A percentile compares a stretch with the other conserved stretches of the same genome.
Conservation (phyloP, 495 filamentous ascomycete genomes). For the Platismatia glauca region DNA sequence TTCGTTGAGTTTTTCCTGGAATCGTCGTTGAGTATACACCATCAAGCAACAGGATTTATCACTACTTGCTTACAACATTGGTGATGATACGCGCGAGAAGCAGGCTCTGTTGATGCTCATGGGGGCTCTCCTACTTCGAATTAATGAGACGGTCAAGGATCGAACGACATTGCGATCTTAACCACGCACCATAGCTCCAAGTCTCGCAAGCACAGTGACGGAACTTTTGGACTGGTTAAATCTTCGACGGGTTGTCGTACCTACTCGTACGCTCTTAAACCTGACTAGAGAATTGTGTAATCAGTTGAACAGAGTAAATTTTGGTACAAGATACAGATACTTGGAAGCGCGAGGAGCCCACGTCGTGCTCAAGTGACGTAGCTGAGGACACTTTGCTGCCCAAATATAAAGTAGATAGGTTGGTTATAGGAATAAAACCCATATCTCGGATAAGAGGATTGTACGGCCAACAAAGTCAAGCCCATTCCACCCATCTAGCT, state of each 20-base stretch:
- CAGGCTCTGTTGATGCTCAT: slow-evolving; percentile 93
- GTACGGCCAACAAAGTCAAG: slow-evolving; percentile 85
- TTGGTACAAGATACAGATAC: too few relatives aligned
- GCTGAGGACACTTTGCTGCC: not conserved
- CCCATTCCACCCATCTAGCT: slow-evolving; percentile 68
- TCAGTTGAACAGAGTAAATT: too few relatives aligned
- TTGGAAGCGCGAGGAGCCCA: slow-evolving; percentile 84
- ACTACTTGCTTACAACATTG: slow-evolving; percentile 68
- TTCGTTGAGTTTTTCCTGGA: slow-evolving; percentile 95
- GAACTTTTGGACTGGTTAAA: too few relatives aligned
- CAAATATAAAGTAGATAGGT: not conserved
- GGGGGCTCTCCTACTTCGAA: slow-evolving; percentile 71
- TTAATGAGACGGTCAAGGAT: not conserved
- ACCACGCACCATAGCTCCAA: slow-evolving; percentile 6
- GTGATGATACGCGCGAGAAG: slow-evolving; percentile 92
- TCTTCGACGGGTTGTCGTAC: too few relatives aligned
- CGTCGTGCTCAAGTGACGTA: slow-evolving; percentile 74
- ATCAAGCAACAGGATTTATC: not conserved
- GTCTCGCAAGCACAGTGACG: too few relatives aligned
- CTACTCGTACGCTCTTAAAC: too few relatives aligned
- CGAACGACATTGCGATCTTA: not conserved
- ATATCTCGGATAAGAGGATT: slow-evolving; percentile 18
- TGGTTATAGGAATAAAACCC: not conserved
- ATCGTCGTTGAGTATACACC: not conserved
- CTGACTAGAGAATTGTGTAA: too few relatives aligned